Evolutionary conservation across 1,284 basidiomycete species (phyloP).

Genomic region (Tetrapyrgos nigripes): DNA sequence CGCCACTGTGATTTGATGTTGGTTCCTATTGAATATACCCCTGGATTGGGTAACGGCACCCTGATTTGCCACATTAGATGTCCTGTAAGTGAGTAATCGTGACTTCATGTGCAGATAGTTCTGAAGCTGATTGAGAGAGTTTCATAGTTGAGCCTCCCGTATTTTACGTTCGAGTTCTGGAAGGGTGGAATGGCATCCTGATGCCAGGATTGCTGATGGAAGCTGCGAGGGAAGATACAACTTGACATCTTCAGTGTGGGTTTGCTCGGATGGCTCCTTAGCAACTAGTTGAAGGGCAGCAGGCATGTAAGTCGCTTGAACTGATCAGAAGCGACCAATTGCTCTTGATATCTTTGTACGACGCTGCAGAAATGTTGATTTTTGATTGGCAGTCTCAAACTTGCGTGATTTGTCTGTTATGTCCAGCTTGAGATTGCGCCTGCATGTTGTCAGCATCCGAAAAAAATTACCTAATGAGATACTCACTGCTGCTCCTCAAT

Average conservation of each 20-base stretch:
- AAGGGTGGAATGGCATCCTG: neutral
- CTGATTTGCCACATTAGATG: slow-evolving; percentile 5
- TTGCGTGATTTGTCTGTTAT: neutral
- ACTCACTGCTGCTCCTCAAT: slow-evolving; percentile 25
- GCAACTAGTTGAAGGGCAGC: neutral
- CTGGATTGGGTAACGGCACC: neutral
- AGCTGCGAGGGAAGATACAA: slow-evolving; percentile 2
- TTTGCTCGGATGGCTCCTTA: neutral
- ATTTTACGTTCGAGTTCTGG: neutral
- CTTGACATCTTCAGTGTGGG: neutral
- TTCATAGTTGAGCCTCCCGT: slow-evolving; percentile 3
- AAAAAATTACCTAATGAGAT: neutral
- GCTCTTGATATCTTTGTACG: neutral
- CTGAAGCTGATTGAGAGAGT: neutral
- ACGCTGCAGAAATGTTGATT: neutral
- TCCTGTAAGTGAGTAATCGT: slow-evolving; percentile 1
- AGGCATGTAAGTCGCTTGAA: slow-evolving; percentile 4
- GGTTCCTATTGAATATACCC: slow-evolving; percentile 1
- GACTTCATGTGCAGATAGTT: slow-evolving; percentile 12
- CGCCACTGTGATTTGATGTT: slow-evolving; percentile 1
- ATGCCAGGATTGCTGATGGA: neutral
- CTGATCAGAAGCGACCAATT: slow-evolving; percentile 1
- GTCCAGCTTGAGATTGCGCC: neutral
- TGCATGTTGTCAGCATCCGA: neutral
- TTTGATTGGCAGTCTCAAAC: slow-evolving; percentile 5